phyloP scores from a whole-genome alignment of 2,329 filamentous ascomycete species.

The Apiospora pterosperma region DNA sequence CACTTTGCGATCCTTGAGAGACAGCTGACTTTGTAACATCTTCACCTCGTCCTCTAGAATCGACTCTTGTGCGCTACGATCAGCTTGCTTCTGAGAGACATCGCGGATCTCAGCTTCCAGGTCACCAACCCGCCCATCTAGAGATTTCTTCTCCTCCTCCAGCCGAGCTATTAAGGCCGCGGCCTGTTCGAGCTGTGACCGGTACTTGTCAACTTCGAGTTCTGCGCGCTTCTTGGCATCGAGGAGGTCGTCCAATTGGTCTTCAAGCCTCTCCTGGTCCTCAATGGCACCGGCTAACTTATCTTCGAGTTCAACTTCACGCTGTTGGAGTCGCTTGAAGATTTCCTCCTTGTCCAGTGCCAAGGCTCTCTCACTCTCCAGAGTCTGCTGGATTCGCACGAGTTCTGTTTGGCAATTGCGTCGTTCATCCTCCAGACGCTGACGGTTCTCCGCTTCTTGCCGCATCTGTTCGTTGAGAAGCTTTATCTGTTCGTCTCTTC shows the following conservation, averaged over 20 bases:
- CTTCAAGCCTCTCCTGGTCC: conserved; percentile 90
- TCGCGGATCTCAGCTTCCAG: conserved; percentile 71
- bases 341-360: conserved; percentile 98
- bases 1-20: conserved; percentile 83
- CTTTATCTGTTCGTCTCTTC: conserved; percentile 88
- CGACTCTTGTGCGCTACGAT: conserved; percentile 73
- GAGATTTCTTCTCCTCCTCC: conserved; percentile 78
- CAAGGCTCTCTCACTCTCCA: conserved; percentile 93
- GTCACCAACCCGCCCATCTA: conserved; percentile 63
- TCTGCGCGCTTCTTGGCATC: conserved; percentile 87
- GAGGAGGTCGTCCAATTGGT: conserved; percentile 86
- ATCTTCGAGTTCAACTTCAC: conserved; percentile 89
- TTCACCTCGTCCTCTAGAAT: conserved; percentile 79
- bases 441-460: conserved; percentile 68
- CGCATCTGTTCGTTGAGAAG: conserved; percentile 81
- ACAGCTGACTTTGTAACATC: conserved; percentile 86
- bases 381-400: conserved; percentile 83
- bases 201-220: conserved; percentile 74
- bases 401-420: conserved; percentile 84
- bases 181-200: conserved; percentile 86
- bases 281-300: conserved; percentile 89
- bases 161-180: conserved; percentile 80
- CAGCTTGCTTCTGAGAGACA: conserved; percentile 65
- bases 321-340: conserved; percentile 88
- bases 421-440: conserved; percentile 85